Evolutionary conservation across 345 rosid species (phyloP).

Genomic region (Lumnitzera littorea): DNA sequence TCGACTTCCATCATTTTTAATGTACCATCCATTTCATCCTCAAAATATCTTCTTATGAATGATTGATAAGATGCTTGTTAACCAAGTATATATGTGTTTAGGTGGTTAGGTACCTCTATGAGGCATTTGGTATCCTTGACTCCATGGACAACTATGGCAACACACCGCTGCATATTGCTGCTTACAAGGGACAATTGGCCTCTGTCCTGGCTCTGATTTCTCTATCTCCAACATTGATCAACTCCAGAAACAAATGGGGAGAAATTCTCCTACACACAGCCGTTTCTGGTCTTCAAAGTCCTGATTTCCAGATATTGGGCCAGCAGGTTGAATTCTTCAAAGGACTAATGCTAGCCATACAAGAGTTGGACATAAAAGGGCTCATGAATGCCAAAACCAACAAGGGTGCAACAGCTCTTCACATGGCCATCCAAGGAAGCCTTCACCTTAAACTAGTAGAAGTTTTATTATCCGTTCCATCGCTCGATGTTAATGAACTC

Average conservation of each 20-base stretch:
- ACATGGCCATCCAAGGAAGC: slow-evolving; percentile 65
- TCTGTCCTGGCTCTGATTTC: slow-evolving; percentile 48
- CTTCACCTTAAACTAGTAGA: slow-evolving; percentile 54
- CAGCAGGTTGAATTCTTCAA: slow-evolving; percentile 66
- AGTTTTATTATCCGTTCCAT: slow-evolving; percentile 60
- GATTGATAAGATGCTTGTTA: too few relatives aligned
- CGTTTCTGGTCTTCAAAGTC: slow-evolving; percentile 66
- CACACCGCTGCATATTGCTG: slow-evolving; percentile 69
- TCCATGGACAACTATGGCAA: slow-evolving; percentile 57
- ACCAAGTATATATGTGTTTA: slow-evolving; percentile 10
- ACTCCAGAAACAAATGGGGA: slow-evolving; percentile 51
- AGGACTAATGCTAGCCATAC: slow-evolving; percentile 27
- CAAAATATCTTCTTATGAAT: too few relatives aligned
- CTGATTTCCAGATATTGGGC: slow-evolving; percentile 72
- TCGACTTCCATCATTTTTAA: too few relatives aligned
- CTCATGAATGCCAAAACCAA: slow-evolving; percentile 52
- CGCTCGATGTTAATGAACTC: slow-evolving; percentile 50
- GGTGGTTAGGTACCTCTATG: slow-evolving; percentile 58
- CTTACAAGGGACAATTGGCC: slow-evolving; percentile 63
- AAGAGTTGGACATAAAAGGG: slow-evolving; percentile 23
- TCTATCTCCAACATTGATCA: slow-evolving; percentile 44
- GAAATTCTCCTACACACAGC: slow-evolving; percentile 76
- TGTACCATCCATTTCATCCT: too few relatives aligned
- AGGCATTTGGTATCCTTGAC: slow-evolving; percentile 37
- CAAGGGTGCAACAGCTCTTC: slow-evolving; percentile 76